Conservation (phyloP, 2,329 filamentous ascomycete species). For the Massarina eburnea region DNA sequence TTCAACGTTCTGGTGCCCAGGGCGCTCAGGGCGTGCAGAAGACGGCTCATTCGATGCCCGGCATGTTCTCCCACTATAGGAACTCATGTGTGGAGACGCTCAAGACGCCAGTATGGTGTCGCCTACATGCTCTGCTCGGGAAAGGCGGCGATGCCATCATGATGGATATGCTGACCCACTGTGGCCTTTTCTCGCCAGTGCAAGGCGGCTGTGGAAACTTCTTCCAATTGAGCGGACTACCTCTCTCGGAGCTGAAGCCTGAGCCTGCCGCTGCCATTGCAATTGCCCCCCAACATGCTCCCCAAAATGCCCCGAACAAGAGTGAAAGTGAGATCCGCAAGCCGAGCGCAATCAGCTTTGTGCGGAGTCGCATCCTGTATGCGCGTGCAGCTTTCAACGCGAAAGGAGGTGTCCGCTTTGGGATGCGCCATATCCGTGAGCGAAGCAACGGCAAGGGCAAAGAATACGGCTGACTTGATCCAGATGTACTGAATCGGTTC, state of each 20-base stretch:
- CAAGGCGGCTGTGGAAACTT: slow-evolving; percentile 65
- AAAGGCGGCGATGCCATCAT: slow-evolving; percentile 75
- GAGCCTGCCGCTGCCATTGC: background rate
- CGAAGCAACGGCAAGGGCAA: slow-evolving; percentile 12
- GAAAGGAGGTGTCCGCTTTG: slow-evolving; percentile 68
- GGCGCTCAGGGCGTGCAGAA: slow-evolving; percentile 33
- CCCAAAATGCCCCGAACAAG: slow-evolving; percentile 4
- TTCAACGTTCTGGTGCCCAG: slow-evolving; percentile 53
- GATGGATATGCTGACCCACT: slow-evolving; percentile 74
- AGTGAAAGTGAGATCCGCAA: slow-evolving; percentile 16
- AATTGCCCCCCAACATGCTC: too few species aligned
- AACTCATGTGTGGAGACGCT: slow-evolving; percentile 72
- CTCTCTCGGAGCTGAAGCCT: slow-evolving; percentile 52
- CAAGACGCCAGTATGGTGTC: slow-evolving; percentile 72
- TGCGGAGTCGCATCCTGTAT: slow-evolving; percentile 85
- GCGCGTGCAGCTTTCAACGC: slow-evolving; percentile 71
- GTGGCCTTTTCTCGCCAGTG: slow-evolving; percentile 71
- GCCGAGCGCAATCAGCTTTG: slow-evolving; percentile 68
- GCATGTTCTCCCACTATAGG: slow-evolving; percentile 62
- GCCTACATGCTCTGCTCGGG: slow-evolving; percentile 73
- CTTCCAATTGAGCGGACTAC: slow-evolving; percentile 75
- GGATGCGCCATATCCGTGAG: slow-evolving; percentile 80
- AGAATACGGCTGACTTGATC: background rate
- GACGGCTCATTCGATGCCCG: slow-evolving; percentile 60
- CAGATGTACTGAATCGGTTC: slow-evolving; percentile 80